These are phyloP conservation scores for Daldinia sp. DNA, from an alignment of 2,329 filamentous ascomycete genomes.

Conservation along the genomic window DNA sequence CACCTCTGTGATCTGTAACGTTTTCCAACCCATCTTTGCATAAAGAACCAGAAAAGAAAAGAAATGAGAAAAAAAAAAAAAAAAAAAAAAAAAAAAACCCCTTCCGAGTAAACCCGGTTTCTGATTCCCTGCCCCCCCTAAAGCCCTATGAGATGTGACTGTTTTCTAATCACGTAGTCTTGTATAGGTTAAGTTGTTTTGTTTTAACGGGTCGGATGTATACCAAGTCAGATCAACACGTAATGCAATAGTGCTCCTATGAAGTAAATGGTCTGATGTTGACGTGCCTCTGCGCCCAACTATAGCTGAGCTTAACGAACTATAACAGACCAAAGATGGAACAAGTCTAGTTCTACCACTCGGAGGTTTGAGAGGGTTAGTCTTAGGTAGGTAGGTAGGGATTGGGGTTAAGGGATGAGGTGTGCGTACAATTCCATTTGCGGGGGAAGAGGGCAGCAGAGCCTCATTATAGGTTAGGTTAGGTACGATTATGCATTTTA, in stretches of 20 bases:
- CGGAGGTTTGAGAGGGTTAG: not conserved
- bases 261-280: not conserved
- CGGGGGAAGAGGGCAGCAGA: not conserved
- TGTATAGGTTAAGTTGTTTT: not conserved
- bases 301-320: not conserved
- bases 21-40: slow-evolving; percentile 18
- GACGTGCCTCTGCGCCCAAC: slow-evolving; percentile 2
- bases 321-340: not conserved
- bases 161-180: not conserved
- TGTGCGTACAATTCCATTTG: not conserved
- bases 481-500: not conserved
- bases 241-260: not conserved
- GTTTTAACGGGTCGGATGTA: not conserved
- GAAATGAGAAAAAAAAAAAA: too few relatives aligned
- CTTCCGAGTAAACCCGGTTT: not conserved
- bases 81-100: too few relatives aligned
- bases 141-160: not conserved
- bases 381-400: not conserved
- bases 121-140: not conserved
- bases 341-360: slow-evolving; percentile 1
- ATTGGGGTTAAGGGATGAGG: not conserved
- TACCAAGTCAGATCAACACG: slow-evolving; percentile 1
- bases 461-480: slow-evolving; percentile 1
- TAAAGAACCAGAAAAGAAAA: not conserved
- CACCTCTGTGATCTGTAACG: slow-evolving; percentile 43